Conservation (phyloP, 306 rosid genomes). For the Prunus persica region Prunus_persica_NCBIv2 NC_034014.1:22528001-22528500, state of each 20-base stretch:
- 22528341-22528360: slow-evolving; percentile 83
- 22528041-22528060: slow-evolving; percentile 46
- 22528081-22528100: slow-evolving; percentile 82
- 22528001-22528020: slow-evolving; percentile 93
- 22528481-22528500: slow-evolving; percentile 85
- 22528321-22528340: slow-evolving; percentile 72
- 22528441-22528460: slow-evolving; percentile 55
- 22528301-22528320: slow-evolving; percentile 96
- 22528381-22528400: slow-evolving; percentile 69
- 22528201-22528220: slow-evolving; percentile 76
- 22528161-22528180: slow-evolving; percentile 95
- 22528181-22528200: slow-evolving; percentile 45
- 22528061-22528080: slow-evolving; percentile 69
- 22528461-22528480: slow-evolving; percentile 69
- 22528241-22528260: slow-evolving; percentile 65
- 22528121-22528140: slow-evolving; percentile 92
- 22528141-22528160: slow-evolving; percentile 76
- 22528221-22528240: slow-evolving; percentile 60
- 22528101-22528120: slow-evolving; percentile 70
- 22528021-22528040: slow-evolving; percentile 74
- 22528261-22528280: slow-evolving; percentile 85
- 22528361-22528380: slow-evolving; percentile 59
- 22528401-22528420: slow-evolving; percentile 64
- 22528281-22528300: slow-evolving; percentile 99
- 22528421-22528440: slow-evolving; percentile 88